Conservation (phyloP, 495 filamentous ascomycete genomes). For the Amniculicola lignicola region DNA sequence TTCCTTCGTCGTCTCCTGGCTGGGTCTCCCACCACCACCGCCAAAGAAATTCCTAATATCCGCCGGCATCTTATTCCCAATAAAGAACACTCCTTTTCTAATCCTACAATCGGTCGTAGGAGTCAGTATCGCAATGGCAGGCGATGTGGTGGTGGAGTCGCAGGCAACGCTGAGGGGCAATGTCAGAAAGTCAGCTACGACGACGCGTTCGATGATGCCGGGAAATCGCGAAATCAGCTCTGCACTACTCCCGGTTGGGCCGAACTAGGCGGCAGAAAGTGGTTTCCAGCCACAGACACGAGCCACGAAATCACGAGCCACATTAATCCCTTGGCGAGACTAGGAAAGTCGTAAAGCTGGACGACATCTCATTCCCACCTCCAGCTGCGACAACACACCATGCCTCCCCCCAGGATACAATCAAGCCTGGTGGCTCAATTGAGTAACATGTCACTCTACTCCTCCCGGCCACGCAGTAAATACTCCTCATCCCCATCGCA, state of each 20-base stretch:
- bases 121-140: neutral
- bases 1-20: slow-evolving; percentile 32
- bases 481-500: neutral
- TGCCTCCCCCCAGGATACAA: slow-evolving; percentile 33
- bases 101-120: neutral
- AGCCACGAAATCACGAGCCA: too few species aligned
- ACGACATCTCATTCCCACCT: neutral
- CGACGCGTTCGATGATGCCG: slow-evolving; percentile 23
- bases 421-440: slow-evolving; percentile 30
- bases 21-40: too few species aligned
- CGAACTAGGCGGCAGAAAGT: neutral
- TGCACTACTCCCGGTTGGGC: neutral
- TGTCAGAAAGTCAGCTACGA: neutral
- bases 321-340: too few species aligned
- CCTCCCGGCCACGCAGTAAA: slow-evolving; percentile 34
- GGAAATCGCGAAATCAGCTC: slow-evolving; percentile 21
- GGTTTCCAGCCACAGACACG: neutral
- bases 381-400: slow-evolving; percentile 5
- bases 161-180: slow-evolving; percentile 10
- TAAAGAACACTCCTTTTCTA: neutral
- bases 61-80: slow-evolving; percentile 35
- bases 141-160: neutral
- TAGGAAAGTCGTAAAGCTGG: neutral
- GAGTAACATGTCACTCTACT: slow-evolving; percentile 12
- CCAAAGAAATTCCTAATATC: slow-evolving; percentile 47